Base-by-base conservation (phyloP, 2,329 filamentous ascomycete species). In the Cladosporium austrohemisphaericum region DNA sequence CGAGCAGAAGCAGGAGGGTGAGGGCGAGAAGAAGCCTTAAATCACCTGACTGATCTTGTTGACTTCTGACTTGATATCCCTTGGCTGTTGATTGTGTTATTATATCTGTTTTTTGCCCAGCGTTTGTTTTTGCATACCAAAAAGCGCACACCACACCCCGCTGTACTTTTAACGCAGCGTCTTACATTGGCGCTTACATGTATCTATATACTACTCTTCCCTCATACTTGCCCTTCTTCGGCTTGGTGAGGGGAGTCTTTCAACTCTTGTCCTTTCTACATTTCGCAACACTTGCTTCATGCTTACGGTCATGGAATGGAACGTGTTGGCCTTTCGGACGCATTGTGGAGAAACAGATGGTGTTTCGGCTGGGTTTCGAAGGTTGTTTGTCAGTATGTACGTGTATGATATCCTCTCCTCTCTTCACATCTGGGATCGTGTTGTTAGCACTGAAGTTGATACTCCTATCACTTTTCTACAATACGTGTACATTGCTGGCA, bases 21-120 rank as follows among this genome's bases (percentile, higher is more conserved):
- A 87, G 69, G 83, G 78, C 59, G 83, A 90, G 76, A 87, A 87
- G 79, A 90, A 90, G 82, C 73, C 69, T 59, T 79, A 72, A 74
- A 70, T 45, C 50, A 33, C 37, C 23, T 49, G 16, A 49, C n/a
- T n/a, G n/a, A n/a, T n/a, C n/a, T n/a, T n/a, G n/a, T n/a, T 40
- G 40, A 14, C 28, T 25, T 36, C 43, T 26, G 23, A 20, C 32
- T 25, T 46, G 43, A 46, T 46, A 46, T 32, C 43, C 37, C 25
- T 35, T 32, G 32, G 16, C 18, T 36, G 32, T 45, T 45, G 41
- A 25, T 35, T 46, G 32, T 46, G 32, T 43, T 43, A 29, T 7
- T 43, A 43, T 32, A 29, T 43, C 28, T n/a, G n/a, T n/a, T n/a
- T n/a, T n/a, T n/a, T n/a, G n/a, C n/a, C 43, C 19, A 46, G 43